Conservation (phyloP, 2,329 filamentous ascomycete genomes). For the Chaetothyriales sp. region DNA sequence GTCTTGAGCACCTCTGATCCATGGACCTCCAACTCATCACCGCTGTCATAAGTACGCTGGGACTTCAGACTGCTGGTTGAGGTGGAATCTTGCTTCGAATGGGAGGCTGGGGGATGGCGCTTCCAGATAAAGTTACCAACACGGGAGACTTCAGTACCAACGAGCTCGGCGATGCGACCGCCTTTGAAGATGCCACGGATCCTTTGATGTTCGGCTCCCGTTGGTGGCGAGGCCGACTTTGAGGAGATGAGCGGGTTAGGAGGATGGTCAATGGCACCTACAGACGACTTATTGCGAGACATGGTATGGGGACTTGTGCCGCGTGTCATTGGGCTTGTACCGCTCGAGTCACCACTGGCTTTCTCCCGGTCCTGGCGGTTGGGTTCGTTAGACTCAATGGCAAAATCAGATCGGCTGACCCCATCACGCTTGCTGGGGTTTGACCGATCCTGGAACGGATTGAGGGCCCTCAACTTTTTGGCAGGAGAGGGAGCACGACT, state of each 20-base stretch:
- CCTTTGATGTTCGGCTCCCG: conserved; percentile 36
- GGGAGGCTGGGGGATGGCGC: conserved; percentile 35
- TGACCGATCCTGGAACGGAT: neutral
- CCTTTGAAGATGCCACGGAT: conserved; percentile 66
- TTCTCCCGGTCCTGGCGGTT: conserved; percentile 1
- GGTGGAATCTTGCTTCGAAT: conserved; percentile 23
- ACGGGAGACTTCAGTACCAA: conserved; percentile 49
- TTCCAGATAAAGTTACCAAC: conserved; percentile 47
- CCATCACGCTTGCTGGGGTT: conserved; percentile 18
- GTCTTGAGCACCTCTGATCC: conserved; percentile 8
- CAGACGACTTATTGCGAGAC: neutral
- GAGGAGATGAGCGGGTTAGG: neutral
- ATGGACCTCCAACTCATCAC: conserved; percentile 24
- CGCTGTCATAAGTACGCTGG: conserved; percentile 32
- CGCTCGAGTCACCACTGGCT: conserved; percentile 8
- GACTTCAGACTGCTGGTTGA: conserved; percentile 33
- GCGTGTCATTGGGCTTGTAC: conserved; percentile 13
- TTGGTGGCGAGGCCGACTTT: neutral
- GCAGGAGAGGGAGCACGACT: conserved; percentile 51
- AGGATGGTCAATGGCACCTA: neutral
- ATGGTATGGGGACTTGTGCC: conserved; percentile 10
- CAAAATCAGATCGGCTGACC: conserved; percentile 28
- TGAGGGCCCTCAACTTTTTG: conserved; percentile 29
- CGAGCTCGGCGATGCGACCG: conserved; percentile 55
- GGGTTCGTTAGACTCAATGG: conserved; percentile 4